Base-by-base conservation (phyloP, 2,329 filamentous ascomycete species). In the Trichoderma atroviride region DNA sequence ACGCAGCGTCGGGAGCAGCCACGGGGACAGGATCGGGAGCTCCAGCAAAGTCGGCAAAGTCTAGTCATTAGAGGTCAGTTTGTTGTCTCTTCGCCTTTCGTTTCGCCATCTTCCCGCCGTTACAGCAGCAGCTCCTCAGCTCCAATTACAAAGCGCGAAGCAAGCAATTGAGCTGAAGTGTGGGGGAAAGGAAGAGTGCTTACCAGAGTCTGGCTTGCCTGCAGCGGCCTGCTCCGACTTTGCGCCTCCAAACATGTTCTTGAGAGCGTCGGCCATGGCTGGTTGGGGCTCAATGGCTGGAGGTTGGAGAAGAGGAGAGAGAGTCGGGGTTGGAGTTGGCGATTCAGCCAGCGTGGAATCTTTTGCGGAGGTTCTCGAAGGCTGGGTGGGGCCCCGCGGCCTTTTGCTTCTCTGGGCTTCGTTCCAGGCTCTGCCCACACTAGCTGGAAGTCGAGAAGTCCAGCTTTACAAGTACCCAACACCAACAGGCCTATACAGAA, bases 11-110 rank as follows among this genome's bases (percentile, higher is more conserved):
- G 56, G 83, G 81, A 58, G 81, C 79, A 60, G 83, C 79, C 70
- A 87, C 81, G 69, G 86, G 86, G 29, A 84, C 80, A 69, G 92
- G 90, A 24, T 91, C 89, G 73, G 93, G 88, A 74, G 89, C 91
- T 73, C 89, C 90, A 71, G 93, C 93, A 78, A 96, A 98, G 84
- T 97, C 95, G 82, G 93, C 94, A 80, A 97, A 97, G 83, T 97
- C 94, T 97, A 29, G 22, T 16, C 13, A 16, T 11, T 22, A 60
- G 27, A 52, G 13, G 55, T 65, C 53, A 66, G 63, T 37, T 22
- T 35, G 22, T 5, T 31, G 61, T 57, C 16, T 31, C 33, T 22
- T 57, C 13, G 16, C 11, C 35, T 35, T 22, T 35, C n/a, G 7
- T n/a, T 19, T 50, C n/a, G 43, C 19, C 50, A 19, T 27, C 13